Base-by-base conservation (phyloP, 306 rosid genomes). In the Cicer cuneatum region DNA sequence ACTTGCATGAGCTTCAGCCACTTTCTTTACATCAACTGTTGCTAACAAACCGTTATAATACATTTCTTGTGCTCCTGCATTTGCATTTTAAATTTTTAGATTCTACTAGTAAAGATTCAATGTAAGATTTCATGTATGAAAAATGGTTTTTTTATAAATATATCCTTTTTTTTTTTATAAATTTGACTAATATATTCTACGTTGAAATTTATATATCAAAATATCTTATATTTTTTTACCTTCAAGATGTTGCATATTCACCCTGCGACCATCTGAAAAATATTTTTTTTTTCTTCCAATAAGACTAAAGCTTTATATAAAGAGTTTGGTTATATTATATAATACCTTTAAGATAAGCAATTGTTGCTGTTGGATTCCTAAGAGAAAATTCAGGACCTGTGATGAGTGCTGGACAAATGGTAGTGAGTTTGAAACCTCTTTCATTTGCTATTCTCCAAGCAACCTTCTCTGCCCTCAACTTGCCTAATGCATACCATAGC, bases 401-500 rank as follows among this genome's bases (percentile, higher is more conserved):
- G 1, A 94, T 48, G 35, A 94, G 88, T 40, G 82, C 96, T 1
- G 99, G 87, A 43, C 99, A 92, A 43, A 94, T 82, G 2, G 95
- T 92, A 14, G 94, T 81, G 65, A 94, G 79, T 37, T 86, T 86
- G 8, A 94, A 24, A 4, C 89, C 92, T 33, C 13, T 85, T 62
- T 92, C 92, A 33, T 81, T 80, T 8, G 99, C 96, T 70, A 92
- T 67, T 52, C 78, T 84, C 97, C 99, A 90, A 0, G 99, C 97
- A 12, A 87, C 87, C 42, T 87, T 92, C 75, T 94, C 97, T 38
- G 99, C 93, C 61, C 86, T 85, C 72, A 81, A 78, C 76, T 92
- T 92, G 2, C 96, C 99, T 78, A 90, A 35, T 4, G 99, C 96
- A 85, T 85, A 94, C 99, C 99, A 94, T 0, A 94, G 89, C 99